Evolutionary conservation across 345 rosid species (phyloP).

Genomic region (Streptanthus diversifolius): DNA sequence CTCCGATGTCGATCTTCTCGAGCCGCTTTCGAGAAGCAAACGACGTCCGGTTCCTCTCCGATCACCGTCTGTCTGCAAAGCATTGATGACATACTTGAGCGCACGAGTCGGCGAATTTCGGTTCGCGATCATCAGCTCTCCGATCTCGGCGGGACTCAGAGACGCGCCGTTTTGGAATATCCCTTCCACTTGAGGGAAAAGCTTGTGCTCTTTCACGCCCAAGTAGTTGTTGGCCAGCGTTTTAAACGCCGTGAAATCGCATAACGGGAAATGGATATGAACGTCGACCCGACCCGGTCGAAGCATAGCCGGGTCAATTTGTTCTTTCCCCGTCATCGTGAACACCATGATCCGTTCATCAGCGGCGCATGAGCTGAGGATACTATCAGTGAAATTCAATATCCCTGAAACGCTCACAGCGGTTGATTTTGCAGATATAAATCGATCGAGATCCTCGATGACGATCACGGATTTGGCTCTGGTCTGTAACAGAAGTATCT

Average conservation of each 20-base stretch:
- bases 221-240: conserved; percentile 65
- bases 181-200: conserved; percentile 88
- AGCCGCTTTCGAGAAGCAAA: conserved; percentile 25
- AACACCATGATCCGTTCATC: conserved; percentile 78
- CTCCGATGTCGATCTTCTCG: conserved; percentile 41
- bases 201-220: conserved; percentile 86
- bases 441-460: conserved; percentile 69
- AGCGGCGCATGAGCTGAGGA: conserved; percentile 50
- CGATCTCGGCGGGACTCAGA: conserved; percentile 83
- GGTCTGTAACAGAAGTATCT: conserved; percentile 50
- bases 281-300: conserved; percentile 89
- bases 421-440: conserved; percentile 48
- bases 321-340: conserved; percentile 60
- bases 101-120: conserved; percentile 95
- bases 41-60: conserved; percentile 49
- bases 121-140: conserved; percentile 89
- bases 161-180: conserved; percentile 70
- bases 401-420: conserved; percentile 52
- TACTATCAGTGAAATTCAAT: conserved; percentile 71
- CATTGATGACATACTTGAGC: conserved; percentile 71
- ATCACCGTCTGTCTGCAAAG: conserved; percentile 72
- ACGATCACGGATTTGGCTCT: conserved; percentile 50
- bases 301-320: conserved; percentile 56
- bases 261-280: conserved; percentile 75
- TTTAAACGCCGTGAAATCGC: conserved; percentile 78